Conservation (phyloP, 73 alveolate genomes). For the Chromera velia region DNA sequence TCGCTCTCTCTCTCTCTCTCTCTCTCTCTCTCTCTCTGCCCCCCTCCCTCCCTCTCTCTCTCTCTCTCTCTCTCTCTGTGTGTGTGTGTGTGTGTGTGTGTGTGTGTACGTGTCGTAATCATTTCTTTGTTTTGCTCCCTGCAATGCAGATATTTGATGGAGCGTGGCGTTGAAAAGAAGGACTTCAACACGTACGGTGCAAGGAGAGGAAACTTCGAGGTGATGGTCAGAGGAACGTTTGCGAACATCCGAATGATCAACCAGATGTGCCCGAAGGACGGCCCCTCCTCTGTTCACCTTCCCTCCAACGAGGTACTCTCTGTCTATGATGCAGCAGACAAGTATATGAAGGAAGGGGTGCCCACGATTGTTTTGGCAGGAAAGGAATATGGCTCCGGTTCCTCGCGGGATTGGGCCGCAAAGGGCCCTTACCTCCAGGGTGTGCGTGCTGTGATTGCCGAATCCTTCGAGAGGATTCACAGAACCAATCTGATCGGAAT, state of each 20-base stretch:
- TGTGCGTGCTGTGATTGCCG: slow-evolving; percentile 69
- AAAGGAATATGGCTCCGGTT: slow-evolving; percentile 75
- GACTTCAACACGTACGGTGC: slow-evolving; percentile 84
- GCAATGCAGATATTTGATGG: slow-evolving; percentile 53
- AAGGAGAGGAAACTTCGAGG: slow-evolving; percentile 79
- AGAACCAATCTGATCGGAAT: slow-evolving; percentile 80
- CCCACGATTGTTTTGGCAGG: slow-evolving; percentile 68
- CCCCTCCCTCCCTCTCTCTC: not conserved
- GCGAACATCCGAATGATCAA: slow-evolving; percentile 75
- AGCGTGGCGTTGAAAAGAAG: slow-evolving; percentile 55
- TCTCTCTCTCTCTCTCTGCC: not conserved
- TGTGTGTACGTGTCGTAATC: not conserved
- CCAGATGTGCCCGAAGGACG: slow-evolving; percentile 46
- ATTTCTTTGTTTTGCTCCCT: no score
- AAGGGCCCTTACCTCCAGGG: slow-evolving; percentile 65
- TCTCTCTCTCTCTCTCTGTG: not conserved
- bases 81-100: not conserved
- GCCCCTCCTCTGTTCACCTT: slow-evolving; percentile 33
- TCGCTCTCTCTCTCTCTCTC: not conserved
- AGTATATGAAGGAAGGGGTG: slow-evolving; percentile 49
- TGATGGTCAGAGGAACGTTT: slow-evolving; percentile 83
- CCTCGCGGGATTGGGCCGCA: slow-evolving; percentile 89
- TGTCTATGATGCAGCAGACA: slow-evolving; percentile 70
- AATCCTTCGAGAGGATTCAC: slow-evolving; percentile 79
- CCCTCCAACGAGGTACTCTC: slow-evolving; percentile 67